A percentile compares a stretch with the other conserved stretches of the same genome.
phyloP scores from a whole-genome alignment of 225 moss, liverwort and hornwort species.

The Polytrichum formosum region DNA sequence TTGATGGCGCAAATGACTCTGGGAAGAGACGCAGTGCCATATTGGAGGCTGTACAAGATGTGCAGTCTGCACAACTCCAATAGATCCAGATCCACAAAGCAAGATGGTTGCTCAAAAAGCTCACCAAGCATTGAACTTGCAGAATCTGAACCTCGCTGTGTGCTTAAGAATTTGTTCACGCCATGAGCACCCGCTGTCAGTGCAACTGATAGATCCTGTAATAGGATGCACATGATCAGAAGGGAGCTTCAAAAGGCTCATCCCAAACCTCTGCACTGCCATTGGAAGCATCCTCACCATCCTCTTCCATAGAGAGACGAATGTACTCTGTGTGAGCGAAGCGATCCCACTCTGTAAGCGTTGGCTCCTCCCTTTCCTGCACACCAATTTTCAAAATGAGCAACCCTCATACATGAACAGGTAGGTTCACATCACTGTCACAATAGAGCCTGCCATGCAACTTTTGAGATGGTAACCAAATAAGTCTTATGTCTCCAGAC shows the following conservation, averaged over 20 bases:
- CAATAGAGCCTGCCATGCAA: no score
- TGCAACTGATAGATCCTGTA: not conserved
- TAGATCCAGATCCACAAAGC: slow-evolving; percentile 20
- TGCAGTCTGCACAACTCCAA: no score
- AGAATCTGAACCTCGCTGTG: not conserved
- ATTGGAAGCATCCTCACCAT: slow-evolving; percentile 97
- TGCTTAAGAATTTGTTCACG: not conserved
- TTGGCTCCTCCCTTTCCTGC: slow-evolving; percentile 96
- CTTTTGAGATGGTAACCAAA: no score
- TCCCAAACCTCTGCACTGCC: slow-evolving; percentile 99
- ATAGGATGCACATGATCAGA: slow-evolving; percentile 33
- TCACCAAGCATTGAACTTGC: not conserved
- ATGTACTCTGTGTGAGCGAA: slow-evolving; percentile 98
- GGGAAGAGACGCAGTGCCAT: slow-evolving; percentile 17
- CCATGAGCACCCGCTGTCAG: not conserved
- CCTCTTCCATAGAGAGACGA: slow-evolving; percentile 98
- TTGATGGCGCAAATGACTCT: slow-evolving; percentile 9
- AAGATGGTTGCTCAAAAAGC: slow-evolving; percentile 18
- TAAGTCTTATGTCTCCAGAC: no score
- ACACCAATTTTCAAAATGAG: not conserved
- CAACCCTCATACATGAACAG: no score
- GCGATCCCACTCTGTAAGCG: slow-evolving; percentile 96
- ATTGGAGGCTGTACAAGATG: slow-evolving; percentile 17
- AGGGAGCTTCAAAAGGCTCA: slow-evolving; percentile 94
- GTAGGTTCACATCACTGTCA: no score